Conservation (phyloP, 176 grass and related monocot genomes). For the Sorghum bicolor region DNA sequence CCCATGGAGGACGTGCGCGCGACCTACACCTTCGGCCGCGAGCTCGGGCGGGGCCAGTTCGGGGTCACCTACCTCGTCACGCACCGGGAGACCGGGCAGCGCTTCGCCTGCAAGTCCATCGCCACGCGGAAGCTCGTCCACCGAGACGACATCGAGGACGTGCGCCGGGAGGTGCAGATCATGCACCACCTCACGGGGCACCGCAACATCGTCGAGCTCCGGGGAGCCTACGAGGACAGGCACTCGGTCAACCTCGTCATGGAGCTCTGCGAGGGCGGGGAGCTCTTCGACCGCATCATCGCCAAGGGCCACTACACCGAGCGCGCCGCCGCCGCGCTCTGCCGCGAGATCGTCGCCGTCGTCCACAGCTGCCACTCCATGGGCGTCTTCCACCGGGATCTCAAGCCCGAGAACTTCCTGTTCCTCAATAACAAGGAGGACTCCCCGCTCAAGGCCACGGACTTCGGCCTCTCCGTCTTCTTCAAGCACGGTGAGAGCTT, state of each 20-base stretch:
- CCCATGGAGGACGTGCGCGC: conserved; percentile 89
- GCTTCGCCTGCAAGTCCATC: conserved; percentile 98
- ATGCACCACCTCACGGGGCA: conserved; percentile 98
- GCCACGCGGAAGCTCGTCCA: conserved; percentile 90
- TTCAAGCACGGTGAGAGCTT: conserved; percentile 67
- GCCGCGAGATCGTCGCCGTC: conserved; percentile 90
- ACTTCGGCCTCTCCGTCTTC: conserved; percentile 98
- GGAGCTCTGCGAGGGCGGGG: conserved; percentile 98
- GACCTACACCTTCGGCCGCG: conserved; percentile 78
- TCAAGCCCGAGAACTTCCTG: conserved; percentile 97
- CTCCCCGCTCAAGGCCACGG: conserved; percentile 92
- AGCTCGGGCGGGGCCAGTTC: conserved; percentile 91
- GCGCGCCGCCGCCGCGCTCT: conserved; percentile 79
- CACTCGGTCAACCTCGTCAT: conserved; percentile 97
- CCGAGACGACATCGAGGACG: conserved; percentile 89
- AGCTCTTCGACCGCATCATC: conserved; percentile 98
- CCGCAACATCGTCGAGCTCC: conserved; percentile 96
- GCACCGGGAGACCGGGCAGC: conserved; percentile 58
- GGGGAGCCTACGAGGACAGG: conserved; percentile 79
- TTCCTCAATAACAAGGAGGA: conserved; percentile 79
- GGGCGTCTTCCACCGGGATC: conserved; percentile 98
- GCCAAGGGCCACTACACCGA: conserved; percentile 89
- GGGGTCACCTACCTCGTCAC: conserved; percentile 97
- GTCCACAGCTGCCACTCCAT: conserved; percentile 96
- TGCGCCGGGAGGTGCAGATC: conserved; percentile 94